Conservation (phyloP, 257 asterid species). For the Dorcoceras hygrometricum region DNA sequence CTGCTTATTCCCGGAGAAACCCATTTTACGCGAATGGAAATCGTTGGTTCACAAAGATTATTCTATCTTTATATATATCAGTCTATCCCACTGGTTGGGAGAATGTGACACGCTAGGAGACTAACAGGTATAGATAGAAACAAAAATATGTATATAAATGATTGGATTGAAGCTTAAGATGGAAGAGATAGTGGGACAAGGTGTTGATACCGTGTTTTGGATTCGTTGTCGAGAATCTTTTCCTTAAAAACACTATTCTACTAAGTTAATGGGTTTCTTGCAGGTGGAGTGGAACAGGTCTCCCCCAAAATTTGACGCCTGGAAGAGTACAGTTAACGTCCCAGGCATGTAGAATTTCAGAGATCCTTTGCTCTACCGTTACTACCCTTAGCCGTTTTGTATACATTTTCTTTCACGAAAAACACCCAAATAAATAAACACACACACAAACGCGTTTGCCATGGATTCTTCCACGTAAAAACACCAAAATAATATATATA, state of each 20-base stretch:
- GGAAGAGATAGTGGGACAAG: slow-evolving; percentile 22
- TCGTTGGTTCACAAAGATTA: not conserved
- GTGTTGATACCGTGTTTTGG: slow-evolving; percentile 32
- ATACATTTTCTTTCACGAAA: too few relatives aligned
- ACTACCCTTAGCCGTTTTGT: too few relatives aligned
- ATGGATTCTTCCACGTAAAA: too few relatives aligned
- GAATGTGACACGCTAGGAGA: not conserved
- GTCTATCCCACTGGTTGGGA: slow-evolving; percentile 15
- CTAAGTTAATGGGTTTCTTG: too few relatives aligned
- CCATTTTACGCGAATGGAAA: slow-evolving; percentile 18
- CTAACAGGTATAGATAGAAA: not conserved
- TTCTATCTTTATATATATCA: not conserved
- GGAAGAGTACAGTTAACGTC: slow-evolving; percentile 15
- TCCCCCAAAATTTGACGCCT: not conserved
- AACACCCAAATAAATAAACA: too few relatives aligned
- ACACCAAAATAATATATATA: too few relatives aligned
- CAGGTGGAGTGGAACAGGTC: not conserved
- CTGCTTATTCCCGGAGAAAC: slow-evolving; percentile 9
- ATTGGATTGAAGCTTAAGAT: slow-evolving; percentile 12
- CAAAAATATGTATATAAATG: not conserved
- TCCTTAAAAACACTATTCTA: too few relatives aligned
- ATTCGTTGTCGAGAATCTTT: not conserved
- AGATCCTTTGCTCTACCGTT: too few relatives aligned
- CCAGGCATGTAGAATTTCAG: not conserved
- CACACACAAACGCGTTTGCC: too few relatives aligned